A percentile compares a stretch with the other conserved stretches of the same genome.
Conservation (phyloP, 371 early-diverging fungal genomes). For the Apophysomyces elegans region DNA sequence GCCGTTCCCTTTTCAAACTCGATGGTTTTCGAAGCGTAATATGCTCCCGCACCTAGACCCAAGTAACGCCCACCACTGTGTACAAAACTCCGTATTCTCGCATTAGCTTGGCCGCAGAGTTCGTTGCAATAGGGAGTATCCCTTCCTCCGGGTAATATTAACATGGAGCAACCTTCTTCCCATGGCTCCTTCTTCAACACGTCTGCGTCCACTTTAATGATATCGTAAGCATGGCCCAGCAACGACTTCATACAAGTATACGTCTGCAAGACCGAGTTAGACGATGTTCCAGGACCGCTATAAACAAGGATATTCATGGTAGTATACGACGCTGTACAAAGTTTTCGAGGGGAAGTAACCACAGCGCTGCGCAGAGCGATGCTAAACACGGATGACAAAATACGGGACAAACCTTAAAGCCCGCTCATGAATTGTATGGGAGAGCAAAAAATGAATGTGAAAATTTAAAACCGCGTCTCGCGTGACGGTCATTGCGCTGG, state of each 20-base stretch:
- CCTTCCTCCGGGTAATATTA: conserved; percentile 92
- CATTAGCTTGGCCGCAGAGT: conserved; percentile 63
- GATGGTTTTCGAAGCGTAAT: conserved; percentile 73
- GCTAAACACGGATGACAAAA: neutral
- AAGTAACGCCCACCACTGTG: conserved; percentile 82
- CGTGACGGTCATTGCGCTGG: too few species aligned
- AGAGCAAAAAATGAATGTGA: too few species aligned
- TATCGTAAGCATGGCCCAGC: conserved; percentile 82
- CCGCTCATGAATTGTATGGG: too few species aligned
- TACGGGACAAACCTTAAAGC: too few species aligned
- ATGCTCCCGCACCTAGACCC: conserved; percentile 95
- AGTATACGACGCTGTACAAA: neutral
- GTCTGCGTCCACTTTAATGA: conserved; percentile 78
- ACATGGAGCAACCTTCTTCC: conserved; percentile 78
- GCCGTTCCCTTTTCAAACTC: conserved; percentile 78
- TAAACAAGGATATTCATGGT: conserved; percentile 88
- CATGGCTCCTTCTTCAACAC: conserved; percentile 81
- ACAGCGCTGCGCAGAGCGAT: neutral
- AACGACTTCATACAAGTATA: conserved; percentile 65
- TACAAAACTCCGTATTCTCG: conserved; percentile 75
- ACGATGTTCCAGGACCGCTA: conserved; percentile 77
- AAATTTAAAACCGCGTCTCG: too few species aligned
- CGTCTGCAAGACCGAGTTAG: conserved; percentile 68
- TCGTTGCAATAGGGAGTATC: conserved; percentile 81
- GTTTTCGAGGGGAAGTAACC: neutral